Conservation (phyloP, 129 eudicot genomes). For the Helichrysum umbraculigerum region DNA sequence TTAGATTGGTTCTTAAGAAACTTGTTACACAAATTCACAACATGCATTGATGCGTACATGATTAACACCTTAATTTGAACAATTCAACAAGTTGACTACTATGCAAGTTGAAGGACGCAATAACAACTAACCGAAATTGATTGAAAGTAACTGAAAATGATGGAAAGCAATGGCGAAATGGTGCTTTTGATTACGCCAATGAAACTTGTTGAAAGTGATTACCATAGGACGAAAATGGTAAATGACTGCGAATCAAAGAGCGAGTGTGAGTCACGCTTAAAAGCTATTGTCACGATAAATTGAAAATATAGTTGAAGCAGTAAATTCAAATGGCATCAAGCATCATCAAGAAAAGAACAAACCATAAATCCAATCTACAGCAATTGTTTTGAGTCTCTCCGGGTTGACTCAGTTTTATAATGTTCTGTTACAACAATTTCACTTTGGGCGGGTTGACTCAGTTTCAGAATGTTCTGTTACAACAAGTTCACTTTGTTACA, state of each 20-base stretch:
- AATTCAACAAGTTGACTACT: neutral
- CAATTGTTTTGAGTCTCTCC: neutral
- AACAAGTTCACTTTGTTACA: too few relatives aligned
- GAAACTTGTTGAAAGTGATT: neutral
- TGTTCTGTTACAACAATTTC: neutral
- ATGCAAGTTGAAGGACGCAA: neutral
- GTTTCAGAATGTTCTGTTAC: too few relatives aligned
- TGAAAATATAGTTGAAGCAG: neutral
- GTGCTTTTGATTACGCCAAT: neutral
- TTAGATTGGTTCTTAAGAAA: constrained; percentile 5
- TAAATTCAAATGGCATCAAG: neutral
- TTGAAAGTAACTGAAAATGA: neutral
- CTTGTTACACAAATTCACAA: neutral
- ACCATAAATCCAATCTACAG: too few relatives aligned
- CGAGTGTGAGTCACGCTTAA: neutral
- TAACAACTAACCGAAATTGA: neutral
- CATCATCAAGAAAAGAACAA: neutral
- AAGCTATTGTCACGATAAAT: neutral
- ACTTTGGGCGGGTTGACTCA: neutral
- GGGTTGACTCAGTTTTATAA: neutral
- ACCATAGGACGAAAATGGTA: neutral
- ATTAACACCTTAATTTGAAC: neutral
- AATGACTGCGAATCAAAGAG: neutral
- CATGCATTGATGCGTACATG: neutral
- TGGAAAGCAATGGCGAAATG: neutral